Base-by-base conservation (phyloP, 805 yeast genomes). In the Starmerella etchellsii region DNA sequence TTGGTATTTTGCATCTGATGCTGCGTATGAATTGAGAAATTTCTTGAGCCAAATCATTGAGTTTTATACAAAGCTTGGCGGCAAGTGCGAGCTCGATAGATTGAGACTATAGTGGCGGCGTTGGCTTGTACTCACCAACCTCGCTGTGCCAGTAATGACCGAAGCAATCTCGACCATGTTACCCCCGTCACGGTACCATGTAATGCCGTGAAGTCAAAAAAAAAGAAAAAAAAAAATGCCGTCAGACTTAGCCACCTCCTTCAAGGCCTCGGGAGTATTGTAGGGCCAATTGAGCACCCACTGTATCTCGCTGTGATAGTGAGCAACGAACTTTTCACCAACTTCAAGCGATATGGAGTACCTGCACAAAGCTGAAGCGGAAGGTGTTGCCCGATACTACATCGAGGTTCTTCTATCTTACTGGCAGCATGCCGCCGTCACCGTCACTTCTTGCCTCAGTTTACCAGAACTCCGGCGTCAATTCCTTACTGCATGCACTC, bases 1-100 rank as follows among this genome's bases (percentile, higher is more conserved):
- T 53, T 83, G 83, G 87, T 88, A 76, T 56, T 83, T 91, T 55
- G 87, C 96, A 62, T 81, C 82, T 54, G 98, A 93, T 61, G 91
- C 98, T 54, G 71, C 87, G 0, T 54, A 59, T 11, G 65, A 76
- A 14, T 63, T 91, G 50, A 71, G 76, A 16, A 70, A 70, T 35
- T 82, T 71, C 56, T 63, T 84, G 50, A 83, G 75, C 40, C 94
- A 84, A 57, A 66, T 91, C 42, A 74, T 78, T 51, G 68, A 73
- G 48, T 76, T 91, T 45, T 88, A 84, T 60, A 71, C 72, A 38
- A 67, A 66, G 43, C 66, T 78, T 23, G 65, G 66, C 37, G n/a
- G 37, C 23, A 57, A 65, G 23, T 62, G 85, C 31, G 94, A 81
- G 53, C 58, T 72, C 23, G 75, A 74, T 39, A 77, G 94, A 1